A percentile compares a stretch with the other conserved stretches of the same genome.
phyloP scores from a whole-genome alignment of 2,329 filamentous ascomycete genomes.

The Alternaria arbusti region DNA sequence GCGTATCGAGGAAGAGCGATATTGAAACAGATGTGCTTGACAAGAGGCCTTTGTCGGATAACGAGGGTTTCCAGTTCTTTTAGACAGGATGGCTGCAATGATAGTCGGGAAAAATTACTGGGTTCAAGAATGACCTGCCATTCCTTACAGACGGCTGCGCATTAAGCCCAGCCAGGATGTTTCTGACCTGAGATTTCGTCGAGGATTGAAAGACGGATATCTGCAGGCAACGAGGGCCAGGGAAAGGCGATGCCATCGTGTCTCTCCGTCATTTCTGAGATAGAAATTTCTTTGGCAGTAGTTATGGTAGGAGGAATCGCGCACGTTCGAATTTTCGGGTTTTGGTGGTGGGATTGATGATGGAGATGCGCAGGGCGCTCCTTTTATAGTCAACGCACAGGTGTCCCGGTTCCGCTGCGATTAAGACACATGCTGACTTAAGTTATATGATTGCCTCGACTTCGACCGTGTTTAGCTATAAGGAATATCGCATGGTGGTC shows the following conservation, averaged over 20 bases:
- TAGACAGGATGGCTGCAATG: constrained; percentile 25
- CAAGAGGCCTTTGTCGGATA: constrained; percentile 28
- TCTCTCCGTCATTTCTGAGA: not conserved
- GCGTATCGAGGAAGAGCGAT: constrained; percentile 27
- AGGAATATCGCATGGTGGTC: not conserved
- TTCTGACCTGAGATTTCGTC: constrained; percentile 24
- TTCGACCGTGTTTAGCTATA: not conserved
- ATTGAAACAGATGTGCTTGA: constrained; percentile 28
- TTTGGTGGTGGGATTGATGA: not conserved
- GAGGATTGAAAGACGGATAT: constrained; percentile 25
- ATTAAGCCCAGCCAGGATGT: constrained; percentile 25
- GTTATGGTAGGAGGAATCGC: not conserved
- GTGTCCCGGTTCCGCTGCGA: not conserved
- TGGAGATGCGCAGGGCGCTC: not conserved
- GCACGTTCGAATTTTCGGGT: not conserved
- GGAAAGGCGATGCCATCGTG: constrained; percentile 18
- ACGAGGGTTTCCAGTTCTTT: constrained; percentile 22
- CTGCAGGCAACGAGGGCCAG: constrained; percentile 24
- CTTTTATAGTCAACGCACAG: not conserved
- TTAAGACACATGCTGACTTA: not conserved
- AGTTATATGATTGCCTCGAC: not conserved
- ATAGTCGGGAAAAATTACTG: constrained; percentile 25
- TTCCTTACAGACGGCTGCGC: constrained; percentile 27
- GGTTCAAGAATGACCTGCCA: constrained; percentile 26
- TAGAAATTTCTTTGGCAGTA: not conserved